Conservation (phyloP, 23 red algal species). For the Cyanidioschyzon merolae region DNA sequence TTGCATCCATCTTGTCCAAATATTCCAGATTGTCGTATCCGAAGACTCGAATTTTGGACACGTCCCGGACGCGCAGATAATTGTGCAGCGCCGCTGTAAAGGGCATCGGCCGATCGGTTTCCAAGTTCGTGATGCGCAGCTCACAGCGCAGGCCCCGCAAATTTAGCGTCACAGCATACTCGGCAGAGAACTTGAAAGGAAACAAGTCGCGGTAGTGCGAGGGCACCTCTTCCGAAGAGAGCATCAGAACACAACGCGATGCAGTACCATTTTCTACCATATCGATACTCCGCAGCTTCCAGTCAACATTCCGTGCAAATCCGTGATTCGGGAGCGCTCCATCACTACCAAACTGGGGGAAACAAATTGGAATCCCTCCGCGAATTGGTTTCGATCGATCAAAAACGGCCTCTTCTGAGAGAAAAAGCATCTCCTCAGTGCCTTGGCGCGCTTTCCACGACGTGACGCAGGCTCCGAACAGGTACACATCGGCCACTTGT, state of each 20-base stretch:
- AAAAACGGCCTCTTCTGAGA: slow-evolving; percentile 49
- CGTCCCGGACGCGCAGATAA: slow-evolving; percentile 50
- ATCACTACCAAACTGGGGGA: slow-evolving; percentile 94
- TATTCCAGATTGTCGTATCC: slow-evolving; percentile 56
- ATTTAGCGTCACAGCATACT: slow-evolving; percentile 73
- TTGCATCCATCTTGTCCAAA: slow-evolving; percentile 43
- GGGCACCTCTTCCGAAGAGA: not conserved
- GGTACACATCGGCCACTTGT: slow-evolving; percentile 32
- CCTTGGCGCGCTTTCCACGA: slow-evolving; percentile 48
- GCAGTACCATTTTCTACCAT: slow-evolving; percentile 31
- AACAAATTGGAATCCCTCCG: slow-evolving; percentile 95
- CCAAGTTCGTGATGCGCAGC: slow-evolving; percentile 64
- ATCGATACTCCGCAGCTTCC: slow-evolving; percentile 45
- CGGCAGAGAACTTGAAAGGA: slow-evolving; percentile 45
- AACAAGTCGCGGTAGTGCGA: not conserved
- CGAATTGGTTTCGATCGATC: slow-evolving; percentile 72
- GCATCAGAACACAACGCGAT: not conserved
- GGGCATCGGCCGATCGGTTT: slow-evolving; percentile 31
- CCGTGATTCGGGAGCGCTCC: slow-evolving; percentile 77
- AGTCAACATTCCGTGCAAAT: slow-evolving; percentile 72
- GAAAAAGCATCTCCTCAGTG: slow-evolving; percentile 35
- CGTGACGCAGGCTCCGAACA: slow-evolving; percentile 75
- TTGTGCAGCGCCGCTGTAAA: slow-evolving; percentile 95
- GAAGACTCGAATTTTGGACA: slow-evolving; percentile 60
- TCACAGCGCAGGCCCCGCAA: slow-evolving; percentile 50